Conservation (phyloP, 192 early-diverging fungal species). For the Umbelopsis vinacea region DNA sequence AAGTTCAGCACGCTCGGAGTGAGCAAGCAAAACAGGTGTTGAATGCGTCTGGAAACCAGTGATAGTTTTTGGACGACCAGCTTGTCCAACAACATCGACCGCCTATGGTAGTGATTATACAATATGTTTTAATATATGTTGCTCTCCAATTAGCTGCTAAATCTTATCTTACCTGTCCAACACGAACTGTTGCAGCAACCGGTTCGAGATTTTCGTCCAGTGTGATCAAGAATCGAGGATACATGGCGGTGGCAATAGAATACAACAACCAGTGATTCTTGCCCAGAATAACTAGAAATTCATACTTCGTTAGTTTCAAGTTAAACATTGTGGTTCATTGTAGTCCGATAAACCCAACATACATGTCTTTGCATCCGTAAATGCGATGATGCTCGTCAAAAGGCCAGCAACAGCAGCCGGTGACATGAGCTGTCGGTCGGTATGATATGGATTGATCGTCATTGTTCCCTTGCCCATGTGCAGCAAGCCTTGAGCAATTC, state of each 20-base stretch:
- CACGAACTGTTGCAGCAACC: slow-evolving; percentile 87
- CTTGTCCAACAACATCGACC: slow-evolving; percentile 99
- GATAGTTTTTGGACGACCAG: slow-evolving; percentile 97
- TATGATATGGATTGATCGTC: slow-evolving; percentile 94
- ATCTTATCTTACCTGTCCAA: slow-evolving; percentile 70
- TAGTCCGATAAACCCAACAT: slow-evolving; percentile 35
- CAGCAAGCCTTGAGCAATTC: slow-evolving; percentile 84
- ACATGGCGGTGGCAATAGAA: slow-evolving; percentile 91
- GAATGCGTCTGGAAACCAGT: slow-evolving; percentile 99
- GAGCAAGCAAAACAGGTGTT: slow-evolving; percentile 95
- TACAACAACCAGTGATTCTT: slow-evolving; percentile 94
- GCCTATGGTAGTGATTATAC: slow-evolving; percentile 53
- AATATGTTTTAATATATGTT: not conserved
- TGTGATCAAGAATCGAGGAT: slow-evolving; percentile 98
- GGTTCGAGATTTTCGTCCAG: slow-evolving; percentile 88
- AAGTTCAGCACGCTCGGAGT: slow-evolving; percentile 97
- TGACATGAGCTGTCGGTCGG: slow-evolving; percentile 90
- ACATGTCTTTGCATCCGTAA: slow-evolving; percentile 89
- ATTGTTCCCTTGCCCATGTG: slow-evolving; percentile 99
- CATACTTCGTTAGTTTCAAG: not conserved
- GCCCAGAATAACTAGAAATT: slow-evolving; percentile 75
- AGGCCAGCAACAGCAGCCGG: slow-evolving; percentile 87
- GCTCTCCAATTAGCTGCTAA: not conserved
- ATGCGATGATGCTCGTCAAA: slow-evolving; percentile 87
- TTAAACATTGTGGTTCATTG: not conserved